Evolutionary conservation across 805 yeast species (phyloP), one percentile per base, ranked within the genome.

Genomic region (Hanseniaspora hatyaiensis): DNA sequence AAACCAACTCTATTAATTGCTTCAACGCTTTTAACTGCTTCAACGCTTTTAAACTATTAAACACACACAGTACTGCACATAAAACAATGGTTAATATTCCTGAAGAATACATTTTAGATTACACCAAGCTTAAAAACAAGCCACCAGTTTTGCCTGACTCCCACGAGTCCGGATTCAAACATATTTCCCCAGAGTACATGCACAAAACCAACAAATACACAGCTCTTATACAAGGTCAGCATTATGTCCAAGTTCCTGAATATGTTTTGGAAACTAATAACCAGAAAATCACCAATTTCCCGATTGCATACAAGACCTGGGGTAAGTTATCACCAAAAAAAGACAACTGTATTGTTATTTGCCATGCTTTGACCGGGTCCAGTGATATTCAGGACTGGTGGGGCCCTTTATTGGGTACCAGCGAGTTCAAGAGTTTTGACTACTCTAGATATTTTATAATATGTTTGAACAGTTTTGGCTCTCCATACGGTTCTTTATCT

Each of bases 301-400:
- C 96, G 0, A 83, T 92, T 19, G 98, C 97, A 2, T 92, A 83
- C 67, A 89, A 89, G 62, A 82, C 95, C 0, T 92, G 96, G 96
- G 98, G 98, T 2, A 70, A 74, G 48, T 70, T 92, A 40, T 87
- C 87, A 59, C 74, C 69, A 6, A 66, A 63, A 2, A 77, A 73
- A 8, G 79, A 78, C 54, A 92, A 92, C 60, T 87, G 80, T 51
- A 68, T 92, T 70, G 77, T 92, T n/a, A 83, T 92, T 12, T 83
- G 95, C 56, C 98, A 92, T 67, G 97, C 98, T 0, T 69, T 92
- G 48, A 87, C 97, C 0, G 98, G 98, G 0, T 86, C 96, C 0
- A 75, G 95, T 0, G 97, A 92, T 61, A 95, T 89, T 15, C 73
- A 82, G 33, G 98, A 92, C 58, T 92, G 98, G 98, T 92, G 98